Percentiles rank a stretch among this genome's conserved stretches.
Conservation (phyloP, 164 flowering plant genomes). For the grape (Vitis vinifera) region ASM3070453v1 NC_081822.1:23830501-23831000, state of each 20-base stretch:
- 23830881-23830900: constrained; percentile 61
- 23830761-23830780: constrained; percentile 75
- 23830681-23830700: neutral
- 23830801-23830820: constrained; percentile 79
- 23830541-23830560: too few species aligned
- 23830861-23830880: constrained; percentile 66
- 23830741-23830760: constrained; percentile 88
- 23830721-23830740: constrained; percentile 84
- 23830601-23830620: too few species aligned
- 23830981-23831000: constrained; percentile 11
- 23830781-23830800: constrained; percentile 88
- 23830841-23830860: constrained; percentile 32
- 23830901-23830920: constrained; percentile 71
- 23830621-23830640: too few species aligned
- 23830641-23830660: too few species aligned
- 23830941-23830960: constrained; percentile 16
- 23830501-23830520: too few species aligned
- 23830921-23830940: constrained; percentile 43
- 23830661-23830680: neutral
- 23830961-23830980: constrained; percentile 2
- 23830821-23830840: constrained; percentile 78
- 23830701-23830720: constrained; percentile 63
- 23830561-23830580: too few species aligned
- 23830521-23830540: too few species aligned
- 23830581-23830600: too few species aligned